These are phyloP conservation scores for Leccinum angustisporum DNA, from an alignment of 1,284 basidiomycete genomes.

Conservation along the genomic window DNA sequence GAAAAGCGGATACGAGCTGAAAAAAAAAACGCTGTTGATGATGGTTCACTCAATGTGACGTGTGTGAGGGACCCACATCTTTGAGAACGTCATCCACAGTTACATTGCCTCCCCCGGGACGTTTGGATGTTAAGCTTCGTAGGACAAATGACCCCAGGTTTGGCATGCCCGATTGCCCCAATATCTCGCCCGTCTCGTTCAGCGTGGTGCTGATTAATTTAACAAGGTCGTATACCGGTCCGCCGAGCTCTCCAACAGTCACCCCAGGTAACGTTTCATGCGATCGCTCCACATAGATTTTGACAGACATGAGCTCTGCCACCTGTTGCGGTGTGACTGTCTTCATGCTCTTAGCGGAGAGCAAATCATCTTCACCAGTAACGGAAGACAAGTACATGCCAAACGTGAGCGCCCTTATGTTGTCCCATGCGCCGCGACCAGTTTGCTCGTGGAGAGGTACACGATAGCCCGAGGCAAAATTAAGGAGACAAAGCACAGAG, in stretches of 20 bases:
- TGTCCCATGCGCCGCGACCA: conserved; percentile 78
- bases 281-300: conserved; percentile 65
- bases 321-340: conserved; percentile 53
- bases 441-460: conserved; percentile 66
- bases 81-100: conserved; percentile 63
- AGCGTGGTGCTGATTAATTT: conserved; percentile 62
- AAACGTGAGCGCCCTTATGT: conserved; percentile 71
- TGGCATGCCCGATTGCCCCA: conserved; percentile 60
- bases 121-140: conserved; percentile 55
- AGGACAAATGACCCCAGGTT: conserved; percentile 75
- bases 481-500: conserved; percentile 70
- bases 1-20: conserved; percentile 72
- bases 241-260: conserved; percentile 73
- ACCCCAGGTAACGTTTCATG: conserved; percentile 73
- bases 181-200: conserved; percentile 70
- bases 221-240: conserved; percentile 72
- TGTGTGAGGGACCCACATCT: conserved; percentile 45
- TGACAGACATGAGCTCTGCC: conserved; percentile 71
- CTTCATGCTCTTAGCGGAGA: conserved; percentile 68
- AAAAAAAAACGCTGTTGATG: conserved; percentile 11
- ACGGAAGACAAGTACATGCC: conserved; percentile 68
- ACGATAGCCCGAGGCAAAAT: conserved; percentile 80
- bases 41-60: conserved; percentile 3
- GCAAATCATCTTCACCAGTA: conserved; percentile 54
- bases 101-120: conserved; percentile 36